Percentiles rank a stretch among this genome's conserved stretches.
Conservation (phyloP, 345 rosid genomes). For the Boechera stricta region DNA sequence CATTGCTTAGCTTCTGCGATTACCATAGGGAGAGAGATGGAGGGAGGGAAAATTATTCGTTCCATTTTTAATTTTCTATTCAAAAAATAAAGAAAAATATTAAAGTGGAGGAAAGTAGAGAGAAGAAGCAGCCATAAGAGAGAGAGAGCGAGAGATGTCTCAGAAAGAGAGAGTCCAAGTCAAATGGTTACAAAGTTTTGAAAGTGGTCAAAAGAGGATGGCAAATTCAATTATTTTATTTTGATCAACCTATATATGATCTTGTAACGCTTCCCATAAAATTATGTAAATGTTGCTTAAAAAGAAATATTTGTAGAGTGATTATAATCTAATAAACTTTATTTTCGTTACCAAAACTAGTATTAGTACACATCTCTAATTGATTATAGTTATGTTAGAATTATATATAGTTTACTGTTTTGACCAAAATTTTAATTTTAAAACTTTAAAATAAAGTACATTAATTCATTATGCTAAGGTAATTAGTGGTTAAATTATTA, state of each 20-base stretch:
- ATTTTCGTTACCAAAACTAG: neutral
- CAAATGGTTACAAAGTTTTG: conserved; percentile 35
- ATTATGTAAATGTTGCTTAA: neutral
- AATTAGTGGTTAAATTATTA: too few species aligned
- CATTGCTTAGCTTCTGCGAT: conserved; percentile 23
- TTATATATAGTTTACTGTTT: neutral
- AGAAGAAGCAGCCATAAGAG: conserved; percentile 41
- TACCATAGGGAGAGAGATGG: neutral
- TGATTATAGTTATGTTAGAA: neutral
- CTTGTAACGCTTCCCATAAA: neutral
- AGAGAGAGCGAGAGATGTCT: neutral
- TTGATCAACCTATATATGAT: conserved; percentile 8
- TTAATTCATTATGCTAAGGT: too few species aligned
- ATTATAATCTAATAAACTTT: neutral
- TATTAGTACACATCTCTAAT: neutral
- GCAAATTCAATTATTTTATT: conserved; percentile 27
- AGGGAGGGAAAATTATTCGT: conserved; percentile 47
- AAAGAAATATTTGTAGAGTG: too few species aligned
- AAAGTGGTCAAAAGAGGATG: conserved; percentile 49
- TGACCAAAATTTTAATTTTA: neutral
- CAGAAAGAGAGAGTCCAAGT: conserved; percentile 39
- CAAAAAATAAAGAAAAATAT: conserved; percentile 1
- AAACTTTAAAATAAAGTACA: too few species aligned
- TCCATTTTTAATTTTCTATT: conserved; percentile 13
- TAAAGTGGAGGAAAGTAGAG: conserved; percentile 36